Evolutionary conservation across 1,284 basidiomycete species (phyloP).

Genomic region (Sanghuangporus weigelae): DNA sequence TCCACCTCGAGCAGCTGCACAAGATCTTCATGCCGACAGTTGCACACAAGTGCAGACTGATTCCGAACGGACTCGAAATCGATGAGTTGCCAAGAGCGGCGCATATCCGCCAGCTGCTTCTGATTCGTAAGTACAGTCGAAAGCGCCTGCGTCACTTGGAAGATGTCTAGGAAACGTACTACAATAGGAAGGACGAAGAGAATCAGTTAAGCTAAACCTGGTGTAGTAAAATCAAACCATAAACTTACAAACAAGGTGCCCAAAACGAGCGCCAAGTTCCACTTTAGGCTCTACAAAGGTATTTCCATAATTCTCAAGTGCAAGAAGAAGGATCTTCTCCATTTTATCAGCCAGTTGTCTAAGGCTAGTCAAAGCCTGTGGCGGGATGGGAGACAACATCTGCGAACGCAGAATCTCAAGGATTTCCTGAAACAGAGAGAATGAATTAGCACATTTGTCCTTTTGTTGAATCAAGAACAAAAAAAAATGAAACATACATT

Average conservation of each 20-base stretch:
- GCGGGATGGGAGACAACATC: constrained; percentile 72
- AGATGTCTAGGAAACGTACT: constrained; percentile 87
- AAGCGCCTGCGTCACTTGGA: constrained; percentile 82
- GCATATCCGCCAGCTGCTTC: constrained; percentile 81
- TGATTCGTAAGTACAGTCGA: constrained; percentile 80
- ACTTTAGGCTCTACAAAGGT: constrained; percentile 91
- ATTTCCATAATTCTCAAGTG: constrained; percentile 76
- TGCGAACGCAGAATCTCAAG: constrained; percentile 77
- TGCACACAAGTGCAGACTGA: constrained; percentile 86
- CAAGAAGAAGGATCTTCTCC: constrained; percentile 80
- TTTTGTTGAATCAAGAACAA: constrained; percentile 4
- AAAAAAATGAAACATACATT: constrained; percentile 58
- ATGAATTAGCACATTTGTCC: background rate
- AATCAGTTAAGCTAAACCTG: background rate
- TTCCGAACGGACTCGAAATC: constrained; percentile 88
- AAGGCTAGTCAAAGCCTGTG: constrained; percentile 60
- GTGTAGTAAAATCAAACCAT: background rate
- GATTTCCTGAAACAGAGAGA: constrained; percentile 58
- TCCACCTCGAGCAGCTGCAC: constrained; percentile 80
- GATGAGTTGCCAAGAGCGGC: constrained; percentile 77
- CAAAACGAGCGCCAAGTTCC: constrained; percentile 81
- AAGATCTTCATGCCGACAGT: constrained; percentile 84
- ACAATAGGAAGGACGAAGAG: constrained; percentile 13
- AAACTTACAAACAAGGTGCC: constrained; percentile 77
- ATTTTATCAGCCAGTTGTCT: constrained; percentile 85